Percentiles rank a stretch among this genome's conserved stretches.
phyloP scores from a whole-genome alignment of 306 rosid genomes.

The Pachyrhizus erosus region DNA sequence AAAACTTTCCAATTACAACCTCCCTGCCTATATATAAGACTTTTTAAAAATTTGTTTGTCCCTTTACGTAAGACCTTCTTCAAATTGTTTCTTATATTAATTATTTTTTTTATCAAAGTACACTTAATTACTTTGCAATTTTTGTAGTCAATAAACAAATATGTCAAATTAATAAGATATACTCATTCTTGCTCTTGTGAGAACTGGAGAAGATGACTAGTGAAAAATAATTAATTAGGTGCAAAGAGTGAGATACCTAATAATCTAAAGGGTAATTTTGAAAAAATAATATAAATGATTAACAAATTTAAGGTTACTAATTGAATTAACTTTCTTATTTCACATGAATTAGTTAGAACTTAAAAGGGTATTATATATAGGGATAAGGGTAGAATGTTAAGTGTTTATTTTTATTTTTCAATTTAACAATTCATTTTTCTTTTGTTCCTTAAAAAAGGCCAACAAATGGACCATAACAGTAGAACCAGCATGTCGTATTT shows the following conservation, averaged over 20 bases:
- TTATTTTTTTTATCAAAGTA: neutral
- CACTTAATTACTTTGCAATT: neutral
- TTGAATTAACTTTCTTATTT: neutral
- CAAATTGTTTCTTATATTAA: neutral
- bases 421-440: neutral
- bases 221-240: neutral
- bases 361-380: neutral
- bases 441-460: neutral
- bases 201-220: neutral
- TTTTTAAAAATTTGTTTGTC: neutral
- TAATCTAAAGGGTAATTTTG: neutral
- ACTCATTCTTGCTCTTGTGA: neutral
- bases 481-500: neutral
- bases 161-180: neutral
- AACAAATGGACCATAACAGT: slow-evolving; percentile 7
- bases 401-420: neutral
- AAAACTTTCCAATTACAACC: neutral
- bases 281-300: neutral
- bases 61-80: neutral
- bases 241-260: neutral
- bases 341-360: neutral
- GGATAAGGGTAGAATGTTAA: neutral
- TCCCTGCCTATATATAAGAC: neutral
- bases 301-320: neutral
- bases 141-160: neutral